These are phyloP conservation scores for Xanthoparmelia taractica DNA, from an alignment of 495 filamentous ascomycete genomes.

Conservation along the genomic window DNA sequence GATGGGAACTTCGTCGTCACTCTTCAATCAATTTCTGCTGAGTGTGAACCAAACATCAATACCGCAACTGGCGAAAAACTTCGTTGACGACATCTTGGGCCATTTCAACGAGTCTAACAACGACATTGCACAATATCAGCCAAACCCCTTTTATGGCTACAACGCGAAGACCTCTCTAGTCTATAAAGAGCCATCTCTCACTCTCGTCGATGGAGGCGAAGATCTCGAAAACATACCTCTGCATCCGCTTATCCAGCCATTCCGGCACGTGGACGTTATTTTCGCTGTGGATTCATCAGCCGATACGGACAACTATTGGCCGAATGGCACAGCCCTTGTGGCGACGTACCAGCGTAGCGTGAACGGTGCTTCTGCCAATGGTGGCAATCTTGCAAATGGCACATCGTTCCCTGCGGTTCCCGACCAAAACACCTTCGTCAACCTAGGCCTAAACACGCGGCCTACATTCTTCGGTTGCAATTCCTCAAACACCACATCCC, in stretches of 20 bases:
- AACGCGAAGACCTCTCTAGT: conserved; percentile 55
- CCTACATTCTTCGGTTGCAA: conserved; percentile 95
- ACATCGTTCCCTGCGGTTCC: conserved; percentile 80
- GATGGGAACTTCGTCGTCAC: conserved; percentile 82
- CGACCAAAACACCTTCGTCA: conserved; percentile 77
- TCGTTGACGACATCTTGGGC: conserved; percentile 48
- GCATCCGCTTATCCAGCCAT: conserved; percentile 74
- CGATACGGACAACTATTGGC: conserved; percentile 70
- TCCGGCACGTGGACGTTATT: conserved; percentile 76
- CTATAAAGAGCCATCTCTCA: conserved; percentile 48
- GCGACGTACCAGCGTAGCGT: conserved; percentile 74
- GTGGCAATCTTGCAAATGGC: conserved; percentile 58
- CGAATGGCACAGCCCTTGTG: conserved; percentile 76
- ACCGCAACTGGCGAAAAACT: conserved; percentile 44
- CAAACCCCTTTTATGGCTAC: conserved; percentile 79
- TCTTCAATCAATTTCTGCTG: conserved; percentile 77
- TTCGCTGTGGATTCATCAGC: conserved; percentile 85
- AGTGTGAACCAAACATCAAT: conserved; percentile 47
- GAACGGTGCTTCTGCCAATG: conserved; percentile 27
- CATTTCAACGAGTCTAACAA: conserved; percentile 49
- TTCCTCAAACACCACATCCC: conserved; percentile 52
- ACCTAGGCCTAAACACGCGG: conserved; percentile 71
- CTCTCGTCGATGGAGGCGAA: conserved; percentile 79
- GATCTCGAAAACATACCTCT: conserved; percentile 85
- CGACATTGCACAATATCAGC: conserved; percentile 74